These are phyloP conservation scores for Tetrapisispora arboricola DNA, from an alignment of 805 yeast genomes.

Conservation along the genomic window DNA sequence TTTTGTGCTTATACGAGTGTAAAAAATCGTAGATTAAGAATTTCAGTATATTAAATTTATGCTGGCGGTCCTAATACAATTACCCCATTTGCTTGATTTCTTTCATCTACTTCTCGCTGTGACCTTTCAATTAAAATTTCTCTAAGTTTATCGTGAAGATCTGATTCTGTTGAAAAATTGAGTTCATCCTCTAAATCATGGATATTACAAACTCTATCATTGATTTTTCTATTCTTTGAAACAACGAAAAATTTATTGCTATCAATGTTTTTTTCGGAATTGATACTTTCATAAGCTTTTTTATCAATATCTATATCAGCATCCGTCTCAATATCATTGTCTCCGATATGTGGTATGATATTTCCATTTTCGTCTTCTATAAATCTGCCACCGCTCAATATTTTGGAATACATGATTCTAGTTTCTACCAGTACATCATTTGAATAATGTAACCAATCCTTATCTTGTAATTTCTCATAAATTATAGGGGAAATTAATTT, in stretches of 20 bases:
- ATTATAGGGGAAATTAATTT: slow-evolving; percentile 25
- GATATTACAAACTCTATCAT: slow-evolving; percentile 9
- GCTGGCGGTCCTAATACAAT: slow-evolving; percentile 24
- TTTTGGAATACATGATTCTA: slow-evolving; percentile 26
- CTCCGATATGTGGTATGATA: slow-evolving; percentile 15
- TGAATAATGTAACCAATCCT: slow-evolving; percentile 22
- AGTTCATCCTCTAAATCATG: slow-evolving; percentile 15
- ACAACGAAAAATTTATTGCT: background rate
- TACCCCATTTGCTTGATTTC: slow-evolving; percentile 25
- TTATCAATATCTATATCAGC: too few species aligned
- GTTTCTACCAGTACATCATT: slow-evolving; percentile 25
- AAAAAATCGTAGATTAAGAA: too few species aligned
- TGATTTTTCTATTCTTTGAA: background rate
- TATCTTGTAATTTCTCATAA: slow-evolving; percentile 13
- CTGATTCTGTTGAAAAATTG: slow-evolving; percentile 20
- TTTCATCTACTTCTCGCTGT: slow-evolving; percentile 20
- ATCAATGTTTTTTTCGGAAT: background rate
- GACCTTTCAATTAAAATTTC: slow-evolving; percentile 19
- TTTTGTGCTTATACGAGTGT: too few species aligned
- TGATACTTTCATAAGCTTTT: too few species aligned
- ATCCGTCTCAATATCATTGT: slow-evolving; percentile 1
- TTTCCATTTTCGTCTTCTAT: slow-evolving; percentile 20
- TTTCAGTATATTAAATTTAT: background rate
- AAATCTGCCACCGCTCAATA: slow-evolving; percentile 25
- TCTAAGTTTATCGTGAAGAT: slow-evolving; percentile 22